phyloP scores from a whole-genome alignment of 2,329 filamentous ascomycete genomes.

The Oidium heveae region DNA sequence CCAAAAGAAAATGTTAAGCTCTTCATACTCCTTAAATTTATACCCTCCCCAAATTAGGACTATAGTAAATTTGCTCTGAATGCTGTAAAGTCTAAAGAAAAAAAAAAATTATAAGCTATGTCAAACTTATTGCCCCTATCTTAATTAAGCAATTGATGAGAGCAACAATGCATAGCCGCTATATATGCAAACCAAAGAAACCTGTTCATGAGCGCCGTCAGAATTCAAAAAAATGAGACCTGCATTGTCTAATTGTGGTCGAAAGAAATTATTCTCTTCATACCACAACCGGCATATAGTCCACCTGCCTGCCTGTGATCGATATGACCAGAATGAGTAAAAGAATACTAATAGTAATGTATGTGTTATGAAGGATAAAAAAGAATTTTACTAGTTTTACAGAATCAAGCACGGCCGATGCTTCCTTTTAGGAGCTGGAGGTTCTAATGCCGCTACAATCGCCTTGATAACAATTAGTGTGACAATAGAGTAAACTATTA shows the following conservation, averaged over 20 bases:
- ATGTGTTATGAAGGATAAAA: background rate
- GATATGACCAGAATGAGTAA: background rate
- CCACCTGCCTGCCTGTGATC: background rate
- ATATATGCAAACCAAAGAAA: background rate
- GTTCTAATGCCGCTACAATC: conserved; percentile 85
- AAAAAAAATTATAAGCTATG: too few species aligned
- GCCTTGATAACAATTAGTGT: conserved; percentile 28
- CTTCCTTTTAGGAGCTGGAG: conserved; percentile 59
- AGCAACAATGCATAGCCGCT: background rate
- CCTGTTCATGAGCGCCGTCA: background rate
- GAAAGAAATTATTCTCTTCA: background rate
- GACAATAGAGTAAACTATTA: background rate
- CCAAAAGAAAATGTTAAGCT: too few species aligned
- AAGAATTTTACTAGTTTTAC: conserved; percentile 15
- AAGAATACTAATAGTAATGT: background rate
- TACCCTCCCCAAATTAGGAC: too few species aligned
- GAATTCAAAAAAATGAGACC: background rate
- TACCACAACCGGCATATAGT: background rate
- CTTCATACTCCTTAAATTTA: too few species aligned
- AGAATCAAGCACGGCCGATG: conserved; percentile 44
- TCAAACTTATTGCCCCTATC: too few species aligned
- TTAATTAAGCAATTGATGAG: too few species aligned
- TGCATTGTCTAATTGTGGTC: background rate
- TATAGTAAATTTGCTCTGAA: too few species aligned
- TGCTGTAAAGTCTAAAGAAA: too few species aligned